Conservation (phyloP, 352 stramenopile species). For the Peronospora destructor region DNA sequence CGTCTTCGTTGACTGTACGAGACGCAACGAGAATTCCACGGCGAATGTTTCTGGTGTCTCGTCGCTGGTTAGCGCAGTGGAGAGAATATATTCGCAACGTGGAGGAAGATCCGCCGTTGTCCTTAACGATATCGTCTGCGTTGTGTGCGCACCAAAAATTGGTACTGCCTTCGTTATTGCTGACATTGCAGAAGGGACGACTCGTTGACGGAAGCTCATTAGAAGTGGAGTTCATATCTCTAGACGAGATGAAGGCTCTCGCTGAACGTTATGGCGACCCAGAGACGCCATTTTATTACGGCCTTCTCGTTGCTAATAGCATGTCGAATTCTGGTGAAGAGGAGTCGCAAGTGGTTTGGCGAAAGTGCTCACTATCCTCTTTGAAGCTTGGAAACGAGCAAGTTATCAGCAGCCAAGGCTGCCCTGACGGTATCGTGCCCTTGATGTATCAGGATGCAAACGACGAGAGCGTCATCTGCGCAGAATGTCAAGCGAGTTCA, state of each 20-base stretch:
- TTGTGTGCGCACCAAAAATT: conserved; percentile 53
- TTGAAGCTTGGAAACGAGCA: conserved; percentile 28
- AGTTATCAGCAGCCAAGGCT: conserved; percentile 12
- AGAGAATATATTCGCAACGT: conserved; percentile 70
- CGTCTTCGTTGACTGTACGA: conserved; percentile 18
- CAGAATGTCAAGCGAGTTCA: conserved; percentile 40
- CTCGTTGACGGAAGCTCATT: conserved; percentile 38
- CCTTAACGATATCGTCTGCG: conserved; percentile 30
- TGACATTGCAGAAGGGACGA: conserved; percentile 36
- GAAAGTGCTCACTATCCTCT: conserved; percentile 36
- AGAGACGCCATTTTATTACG: conserved; percentile 45
- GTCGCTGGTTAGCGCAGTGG: conserved; percentile 57
- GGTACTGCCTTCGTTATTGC: conserved; percentile 39
- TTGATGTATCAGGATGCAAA: conserved; percentile 28
- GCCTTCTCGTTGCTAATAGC: conserved; percentile 17
- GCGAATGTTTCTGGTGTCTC: conserved; percentile 54
- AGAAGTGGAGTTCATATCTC: conserved; percentile 51
- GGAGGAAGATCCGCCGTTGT: conserved; percentile 29
- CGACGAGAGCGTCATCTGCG: conserved; percentile 32
- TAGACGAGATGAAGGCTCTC: conserved; percentile 56
- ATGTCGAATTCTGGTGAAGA: conserved; percentile 9
- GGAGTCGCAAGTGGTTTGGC: conserved; percentile 32
- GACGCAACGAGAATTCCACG: conserved; percentile 9
- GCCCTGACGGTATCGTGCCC: conserved; percentile 24
- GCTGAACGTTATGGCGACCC: conserved; percentile 50